Evolutionary conservation across 257 asterid genomes (phyloP), one percentile per base, ranked within the genome.

Genomic region (Voacanga thouarsii): DNA sequence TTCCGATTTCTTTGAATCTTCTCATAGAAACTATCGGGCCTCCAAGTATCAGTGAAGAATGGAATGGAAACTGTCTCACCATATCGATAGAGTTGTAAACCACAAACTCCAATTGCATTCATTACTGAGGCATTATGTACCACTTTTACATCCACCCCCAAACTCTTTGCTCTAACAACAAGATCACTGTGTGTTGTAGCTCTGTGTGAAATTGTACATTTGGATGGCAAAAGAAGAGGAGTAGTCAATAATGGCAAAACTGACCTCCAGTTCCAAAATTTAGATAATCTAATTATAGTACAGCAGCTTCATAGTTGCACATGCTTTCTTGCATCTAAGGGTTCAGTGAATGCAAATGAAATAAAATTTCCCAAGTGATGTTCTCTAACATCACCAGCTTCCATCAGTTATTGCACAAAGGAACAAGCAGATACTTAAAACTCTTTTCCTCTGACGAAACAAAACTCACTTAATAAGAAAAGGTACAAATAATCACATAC

Each of bases 131-230:
- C 99, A 84, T 93, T 96, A 84, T 93, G 98, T 44, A 93, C 93
- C 65, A 93, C 96, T 85, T 88, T 89, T 50, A 93, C 96, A 30
- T 83, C 92, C 69, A 96, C 94, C 3, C 91, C 94, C 81, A 90
- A 59, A 76, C 90, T 93, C 88, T 89, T 93, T 0, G 98, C 97
- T 78, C 98, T 88, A 26, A 90, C 98, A 78, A 96, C 97, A 60
- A 96, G 93, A 87, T 93, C 98, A 5, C 92, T 85, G 84, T 96
- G 99, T 23, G 99, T 93, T 0, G 99, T 96, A 65, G 99, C 98
- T 82, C 98, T 92, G 89, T 56, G 75, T 75, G 68, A 78, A 73
- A 72, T 11, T 15, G 2, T 9, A 82, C 12, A 47, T 84, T 59
- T 57, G 21, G 41, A 64, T 18, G 12, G 37, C 37, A 65, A 26